Evolutionary conservation across 2,329 filamentous ascomycete species (phyloP), one percentile per base, ranked within the genome.

Genomic region (Botrytis paeoniae): DNA sequence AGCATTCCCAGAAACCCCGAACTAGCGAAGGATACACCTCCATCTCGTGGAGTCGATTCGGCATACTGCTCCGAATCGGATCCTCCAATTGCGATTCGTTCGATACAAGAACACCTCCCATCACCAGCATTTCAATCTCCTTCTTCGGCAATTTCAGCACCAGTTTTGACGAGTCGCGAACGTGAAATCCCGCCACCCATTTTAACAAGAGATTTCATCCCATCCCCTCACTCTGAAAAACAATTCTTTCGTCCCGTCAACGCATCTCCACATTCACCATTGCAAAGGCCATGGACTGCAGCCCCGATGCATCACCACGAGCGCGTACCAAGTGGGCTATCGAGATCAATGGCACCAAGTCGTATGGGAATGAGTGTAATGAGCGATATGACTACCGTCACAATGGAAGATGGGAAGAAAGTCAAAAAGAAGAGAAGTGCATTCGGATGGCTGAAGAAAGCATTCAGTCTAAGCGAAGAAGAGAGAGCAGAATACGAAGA

Each of bases 401-500:
- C 72, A 66, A 85, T 84, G 22, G 77, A 78, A 45, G 73, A 77
- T 41, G 77, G 76, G 25, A 78, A 78, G 74, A 80, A 85, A 54
- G 79, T 90, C 8, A 91, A 91, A 81, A 91, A 91, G 83, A 91
- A 91, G 83, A 86, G 88, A 75, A 91, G 89, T 77, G 88, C 89
- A 1, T 90, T 91, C 78, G 89, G 89, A 3, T 91, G 89, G 89
- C 80, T 91, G 72, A 91, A 91, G 81, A 91, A 91, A 82, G 89
- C 89, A 0, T 91, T 91, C 70, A 87, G 86, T 48, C 81, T 91
- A 39, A 89, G 90, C 74, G 89, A 91, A 35, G 88, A 91, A 65
- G 89, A 91, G 80, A 86, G 85, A 70, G 84, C 85, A 14, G 85
- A 86, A 16, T 91, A 89, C 75, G 88, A 91, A 78, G 85, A 86